Base-by-base conservation (phyloP, 2,329 filamentous ascomycete genomes). In the Xylariaceae sp. region DNA sequence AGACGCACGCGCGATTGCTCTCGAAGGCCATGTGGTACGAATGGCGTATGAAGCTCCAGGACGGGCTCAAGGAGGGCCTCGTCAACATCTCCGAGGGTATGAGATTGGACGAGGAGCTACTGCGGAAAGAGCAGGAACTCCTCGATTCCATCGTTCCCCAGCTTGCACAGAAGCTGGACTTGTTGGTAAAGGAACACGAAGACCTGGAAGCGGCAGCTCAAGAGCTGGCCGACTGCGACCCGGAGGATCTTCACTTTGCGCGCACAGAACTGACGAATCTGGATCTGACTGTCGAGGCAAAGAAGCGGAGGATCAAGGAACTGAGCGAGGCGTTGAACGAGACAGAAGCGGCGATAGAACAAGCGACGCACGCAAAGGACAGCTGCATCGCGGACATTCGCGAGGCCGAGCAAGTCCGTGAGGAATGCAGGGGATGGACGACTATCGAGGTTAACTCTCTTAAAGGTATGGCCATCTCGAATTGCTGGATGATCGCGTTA, bases 11-110 rank as follows among this genome's bases (percentile, higher is more conserved):
- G 12, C 78, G 92, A 17, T 73, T 96, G 11, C 70, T 89, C 36
- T 96, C 90, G 66, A 96, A 96, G 59, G 88, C 87, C 41, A 89
- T 92, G 70, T 98, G 92, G 92, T 98, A 98, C 60, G 85, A 90
- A 56, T 98, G 92, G 92, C 83, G 92, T 28, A 90, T 86, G 73
- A 90, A 92, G 54, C 74, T 97, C 16, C 81, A 88, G 40, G 66
- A 82, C 47, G 85, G 87, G 13, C 73, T 98, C 26, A 88, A 85
- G 57, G 81, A 88, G 51, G 89, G 86, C 3, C 74, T 97, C 3
- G 62, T 85, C 38, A 80, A 76, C 44, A 92, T 89, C 41, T 71
- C 78, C 1, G 76, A 85, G 40, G 87, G 83, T 14, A 87, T 98
- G 78, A 74, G 78, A 32, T 67, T 68, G 1, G 92, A 98, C 51